Evolutionary conservation across 2,329 filamentous ascomycete genomes (phyloP).

Genomic region (Fusarium hostae): DNA sequence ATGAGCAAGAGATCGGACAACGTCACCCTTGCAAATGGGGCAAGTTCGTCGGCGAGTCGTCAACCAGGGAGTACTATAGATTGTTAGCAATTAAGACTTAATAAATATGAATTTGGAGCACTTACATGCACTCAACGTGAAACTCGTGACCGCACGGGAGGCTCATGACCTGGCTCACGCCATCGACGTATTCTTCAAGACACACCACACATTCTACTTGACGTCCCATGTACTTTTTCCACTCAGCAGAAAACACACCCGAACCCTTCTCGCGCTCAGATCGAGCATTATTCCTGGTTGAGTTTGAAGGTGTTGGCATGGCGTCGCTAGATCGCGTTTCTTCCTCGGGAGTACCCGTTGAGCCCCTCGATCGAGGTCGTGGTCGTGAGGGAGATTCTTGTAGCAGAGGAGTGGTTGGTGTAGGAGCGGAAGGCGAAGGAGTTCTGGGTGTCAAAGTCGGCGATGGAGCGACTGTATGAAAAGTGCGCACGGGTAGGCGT

Average conservation of each 20-base stretch:
- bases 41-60: constrained; percentile 96
- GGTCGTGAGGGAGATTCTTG: constrained; percentile 65
- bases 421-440: constrained; percentile 72
- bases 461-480: constrained; percentile 81
- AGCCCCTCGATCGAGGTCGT: constrained; percentile 73
- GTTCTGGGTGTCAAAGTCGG: constrained; percentile 65
- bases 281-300: constrained; percentile 47
- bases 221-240: constrained; percentile 74
- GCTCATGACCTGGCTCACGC: constrained; percentile 95
- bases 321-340: constrained; percentile 58
- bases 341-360: constrained; percentile 67
- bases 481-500: constrained; percentile 92
- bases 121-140: constrained; percentile 98
- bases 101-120: constrained; percentile 43
- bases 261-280: constrained; percentile 61
- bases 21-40: constrained; percentile 97
- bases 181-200: constrained; percentile 94
- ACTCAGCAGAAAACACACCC: constrained; percentile 59
- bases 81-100: constrained; percentile 20
- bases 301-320: constrained; percentile 51
- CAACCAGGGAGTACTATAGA: constrained; percentile 87
- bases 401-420: constrained; percentile 83
- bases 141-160: constrained; percentile 98
- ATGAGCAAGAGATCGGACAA: constrained; percentile 76
- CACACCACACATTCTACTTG: constrained; percentile 95